Base-by-base conservation (phyloP, 495 filamentous ascomycete genomes). In the Astrocystis sublimbata region DNA sequence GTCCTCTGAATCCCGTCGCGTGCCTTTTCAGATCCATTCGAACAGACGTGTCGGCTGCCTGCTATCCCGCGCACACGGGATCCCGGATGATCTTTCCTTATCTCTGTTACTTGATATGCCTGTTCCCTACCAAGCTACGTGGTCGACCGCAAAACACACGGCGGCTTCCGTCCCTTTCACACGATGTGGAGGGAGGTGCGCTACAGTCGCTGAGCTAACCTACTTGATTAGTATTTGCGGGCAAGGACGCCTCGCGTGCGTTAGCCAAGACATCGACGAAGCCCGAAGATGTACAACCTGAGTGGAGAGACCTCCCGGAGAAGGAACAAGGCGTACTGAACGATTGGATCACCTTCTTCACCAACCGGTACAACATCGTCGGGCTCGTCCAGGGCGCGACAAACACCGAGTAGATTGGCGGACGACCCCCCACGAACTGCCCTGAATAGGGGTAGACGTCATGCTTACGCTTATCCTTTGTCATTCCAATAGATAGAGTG, bases 261-360 rank as follows among this genome's bases (percentile, higher is more conserved):
- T 84, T 99, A 24, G 94, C 84, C 19, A 85, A 83, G 71, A 94
- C 92, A 4, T 96, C 92, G 4, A 86, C 92, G 42, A 96, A 97
- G 74, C 74, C 82, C 4, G 92, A 92, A 68, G 92, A 98, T 68
- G 93, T 91, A 65, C 77, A 76, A 17, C 79, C 96, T 1, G 89
- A 97, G 30, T 98, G 92, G 91, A 79, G 87, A 58, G 90, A 94
- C 70, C 80, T 99, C 45, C 75, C 76, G 21, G 92, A 96, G n/a
- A 92, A 93, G 76, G 87, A 97, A 72, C 92, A 97, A 78, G 83
- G 80, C 26, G 86, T 88, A 13, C 78, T 99, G 41, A 81, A 91
- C 23, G 96, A 98, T 70, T 99, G 94, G 94, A 87, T 85, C 55
- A 96, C 88, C 3, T 98, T 96, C 78, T 98, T 98, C 78, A 88